Evolutionary conservation across 2,329 filamentous ascomycete species (phyloP).

Genomic region (Colletotrichum endophyticum): DNA sequence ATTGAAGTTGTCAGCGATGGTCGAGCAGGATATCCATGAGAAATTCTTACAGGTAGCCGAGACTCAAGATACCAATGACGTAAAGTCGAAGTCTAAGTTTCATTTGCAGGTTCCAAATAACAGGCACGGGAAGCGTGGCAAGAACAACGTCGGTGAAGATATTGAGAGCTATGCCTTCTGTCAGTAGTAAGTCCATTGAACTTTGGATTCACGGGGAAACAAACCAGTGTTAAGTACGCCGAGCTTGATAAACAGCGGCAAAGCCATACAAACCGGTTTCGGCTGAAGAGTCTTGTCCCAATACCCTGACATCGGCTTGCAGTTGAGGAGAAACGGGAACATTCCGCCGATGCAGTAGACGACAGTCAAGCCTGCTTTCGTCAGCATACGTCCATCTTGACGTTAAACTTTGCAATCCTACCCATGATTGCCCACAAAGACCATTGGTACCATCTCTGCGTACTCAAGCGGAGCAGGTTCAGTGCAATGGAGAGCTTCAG

Average conservation of each 20-base stretch:
- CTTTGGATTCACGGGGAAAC: not conserved
- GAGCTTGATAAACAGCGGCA: constrained; percentile 31
- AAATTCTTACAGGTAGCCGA: constrained; percentile 42
- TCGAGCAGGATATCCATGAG: no score
- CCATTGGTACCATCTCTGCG: constrained; percentile 27
- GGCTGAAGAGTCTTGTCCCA: constrained; percentile 20
- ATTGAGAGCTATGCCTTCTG: constrained; percentile 34
- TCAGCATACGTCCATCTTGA: not conserved
- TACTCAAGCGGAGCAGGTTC: constrained; percentile 23
- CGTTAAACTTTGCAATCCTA: not conserved
- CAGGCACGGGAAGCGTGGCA: constrained; percentile 43
- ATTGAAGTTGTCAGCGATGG: not conserved
- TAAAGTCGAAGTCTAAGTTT: constrained; percentile 40
- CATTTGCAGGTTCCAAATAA: constrained; percentile 45
- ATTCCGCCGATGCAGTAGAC: constrained; percentile 24
- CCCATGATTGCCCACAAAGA: constrained; percentile 25
- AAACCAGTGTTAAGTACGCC: constrained; percentile 41
- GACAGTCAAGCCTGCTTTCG: constrained; percentile 14
- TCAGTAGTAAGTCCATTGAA: accelerated
- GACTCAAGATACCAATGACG: constrained; percentile 43
- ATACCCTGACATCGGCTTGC: constrained; percentile 24
- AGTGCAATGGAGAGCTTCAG: constrained; percentile 28
- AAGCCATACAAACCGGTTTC: constrained; percentile 13
- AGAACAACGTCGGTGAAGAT: constrained; percentile 47
- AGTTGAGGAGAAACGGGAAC: constrained; percentile 24